Percentiles rank a stretch among this genome's conserved stretches.
These are phyloP conservation scores for Penicillium subrubescens DNA, from an alignment of 495 filamentous ascomycete species.

Conservation along the genomic window DNA sequence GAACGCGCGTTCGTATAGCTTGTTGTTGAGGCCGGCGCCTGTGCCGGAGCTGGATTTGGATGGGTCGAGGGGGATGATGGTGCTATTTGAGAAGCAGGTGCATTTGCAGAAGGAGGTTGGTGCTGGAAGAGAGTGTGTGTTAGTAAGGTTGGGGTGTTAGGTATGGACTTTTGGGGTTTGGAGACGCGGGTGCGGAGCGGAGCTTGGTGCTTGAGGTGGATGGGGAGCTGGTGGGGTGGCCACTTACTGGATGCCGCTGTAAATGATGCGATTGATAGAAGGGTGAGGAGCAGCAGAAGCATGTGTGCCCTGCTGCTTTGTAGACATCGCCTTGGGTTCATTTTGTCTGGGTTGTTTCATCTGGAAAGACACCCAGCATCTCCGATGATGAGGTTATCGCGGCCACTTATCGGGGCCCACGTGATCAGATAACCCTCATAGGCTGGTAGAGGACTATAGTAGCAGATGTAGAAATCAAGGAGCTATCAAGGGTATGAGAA, in stretches of 20 bases:
- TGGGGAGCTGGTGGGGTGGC: neutral
- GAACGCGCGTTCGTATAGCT: conserved; percentile 26
- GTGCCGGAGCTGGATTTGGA: conserved; percentile 27
- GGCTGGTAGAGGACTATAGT: neutral
- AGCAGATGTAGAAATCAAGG: neutral
- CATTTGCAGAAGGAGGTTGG: conserved; percentile 97
- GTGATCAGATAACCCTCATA: neutral
- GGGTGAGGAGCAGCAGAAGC: conserved; percentile 23
- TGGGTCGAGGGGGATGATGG: conserved; percentile 66
- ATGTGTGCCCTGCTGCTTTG: conserved; percentile 12
- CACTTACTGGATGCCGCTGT: conserved; percentile 37
- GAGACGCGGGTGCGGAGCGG: neutral
- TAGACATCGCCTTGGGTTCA: conserved; percentile 7
- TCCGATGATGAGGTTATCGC: conserved; percentile 18
- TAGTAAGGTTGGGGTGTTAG: conserved; percentile 1
- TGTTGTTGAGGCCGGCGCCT: conserved; percentile 21
- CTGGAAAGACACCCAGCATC: neutral
- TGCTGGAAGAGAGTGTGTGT: too few relatives aligned
- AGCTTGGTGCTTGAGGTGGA: neutral
- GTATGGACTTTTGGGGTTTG: neutral
- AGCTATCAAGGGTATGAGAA: neutral
- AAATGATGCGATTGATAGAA: conserved; percentile 32
- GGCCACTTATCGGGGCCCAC: conserved; percentile 16
- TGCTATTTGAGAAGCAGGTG: conserved; percentile 89
- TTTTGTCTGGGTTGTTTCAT: conserved; percentile 11